Evolutionary conservation across 208 protist species (phyloP), one percentile per base, ranked within the genome.

Genomic region (Acanthamoeba royreba): DNA sequence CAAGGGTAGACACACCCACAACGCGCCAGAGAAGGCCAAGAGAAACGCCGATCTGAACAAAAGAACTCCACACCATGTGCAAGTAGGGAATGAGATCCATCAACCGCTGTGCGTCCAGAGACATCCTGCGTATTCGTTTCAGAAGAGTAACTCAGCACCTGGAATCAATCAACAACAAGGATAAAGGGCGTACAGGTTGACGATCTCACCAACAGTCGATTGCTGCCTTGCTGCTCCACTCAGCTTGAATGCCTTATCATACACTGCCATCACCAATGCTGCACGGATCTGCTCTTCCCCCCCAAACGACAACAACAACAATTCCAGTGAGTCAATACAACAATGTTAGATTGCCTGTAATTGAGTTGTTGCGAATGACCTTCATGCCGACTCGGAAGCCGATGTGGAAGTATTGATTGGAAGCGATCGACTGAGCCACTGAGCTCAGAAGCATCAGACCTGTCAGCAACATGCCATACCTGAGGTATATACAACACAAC

Each of bases 131-230:
- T 33, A 58, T 43, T 19, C 28, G 28, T 81, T 81, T 15, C 69
- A 33, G 33, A 40, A 40, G n/a, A n/a, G n/a, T n/a, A n/a, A n/a
- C n/a, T n/a, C n/a, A n/a, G n/a, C n/a, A n/a, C 22, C 28, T 8
- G 33, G 63, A 13, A 13, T n/a, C 17, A 28, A 9, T 8, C 22
- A 8, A 74, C 19, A 74, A 15, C 22, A 74, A 40, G 63, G 63
- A 25, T 13, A 8, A 38, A 7, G 15, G 42, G 33, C 17, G 45
- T 98, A 95, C 91, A 98, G 96, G 94, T 98, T 99, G 28, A 98
- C 96, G 52, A 99, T 97, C 15, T 97, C 95, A 31, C 98, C 98
- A 11, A 97, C 93, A 38, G 96, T 98, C 28, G 98, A 97, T 40
- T 97, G 97, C 19, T 98, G 98, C 33, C 96, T 94, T 13, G 94